A percentile compares a stretch with the other conserved stretches of the same genome.
Evolutionary conservation across 176 grass and related monocot genomes (phyloP).

Genomic region (Coix lacrymajobi): DNA sequence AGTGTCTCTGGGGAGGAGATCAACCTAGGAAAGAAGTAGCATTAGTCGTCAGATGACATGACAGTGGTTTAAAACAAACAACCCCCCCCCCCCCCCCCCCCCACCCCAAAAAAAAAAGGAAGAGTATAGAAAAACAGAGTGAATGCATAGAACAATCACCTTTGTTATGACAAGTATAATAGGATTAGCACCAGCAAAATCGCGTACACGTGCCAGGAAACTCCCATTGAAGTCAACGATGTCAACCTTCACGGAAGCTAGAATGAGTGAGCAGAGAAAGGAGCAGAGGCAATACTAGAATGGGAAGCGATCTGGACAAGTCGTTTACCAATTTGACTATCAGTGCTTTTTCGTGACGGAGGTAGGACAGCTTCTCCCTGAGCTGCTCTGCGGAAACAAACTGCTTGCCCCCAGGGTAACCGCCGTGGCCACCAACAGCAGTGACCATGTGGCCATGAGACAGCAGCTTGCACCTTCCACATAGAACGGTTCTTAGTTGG

Average conservation of each 20-base stretch:
- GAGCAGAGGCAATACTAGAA: background rate
- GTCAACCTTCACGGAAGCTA: conserved; percentile 54
- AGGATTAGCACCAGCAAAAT: conserved; percentile 83
- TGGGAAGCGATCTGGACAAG: background rate
- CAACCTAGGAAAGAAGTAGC: conserved; percentile 37
- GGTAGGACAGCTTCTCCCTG: conserved; percentile 70
- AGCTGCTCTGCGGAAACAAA: conserved; percentile 71
- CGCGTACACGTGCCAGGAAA: conserved; percentile 73
- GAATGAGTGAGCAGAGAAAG: background rate
- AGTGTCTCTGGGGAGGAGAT: conserved; percentile 85
- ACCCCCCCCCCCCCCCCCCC: too few relatives aligned
- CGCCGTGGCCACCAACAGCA: conserved; percentile 90
- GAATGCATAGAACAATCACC: conserved; percentile 26
- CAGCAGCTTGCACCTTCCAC: conserved; percentile 73
- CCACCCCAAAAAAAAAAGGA: background rate
- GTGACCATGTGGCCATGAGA: conserved; percentile 88
- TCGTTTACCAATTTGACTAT: conserved; percentile 68
- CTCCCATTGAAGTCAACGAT: conserved; percentile 97
- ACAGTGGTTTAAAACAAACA: too few relatives aligned
- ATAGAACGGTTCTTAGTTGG: conserved; percentile 70
- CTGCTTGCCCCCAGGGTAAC: conserved; percentile 88
- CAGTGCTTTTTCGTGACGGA: conserved; percentile 69
- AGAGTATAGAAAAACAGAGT: background rate
- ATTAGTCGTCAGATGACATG: background rate
- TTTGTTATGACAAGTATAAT: conserved; percentile 94